Conservation (phyloP, 257 asterid species). For the Penstemon eatonii region DNA sequence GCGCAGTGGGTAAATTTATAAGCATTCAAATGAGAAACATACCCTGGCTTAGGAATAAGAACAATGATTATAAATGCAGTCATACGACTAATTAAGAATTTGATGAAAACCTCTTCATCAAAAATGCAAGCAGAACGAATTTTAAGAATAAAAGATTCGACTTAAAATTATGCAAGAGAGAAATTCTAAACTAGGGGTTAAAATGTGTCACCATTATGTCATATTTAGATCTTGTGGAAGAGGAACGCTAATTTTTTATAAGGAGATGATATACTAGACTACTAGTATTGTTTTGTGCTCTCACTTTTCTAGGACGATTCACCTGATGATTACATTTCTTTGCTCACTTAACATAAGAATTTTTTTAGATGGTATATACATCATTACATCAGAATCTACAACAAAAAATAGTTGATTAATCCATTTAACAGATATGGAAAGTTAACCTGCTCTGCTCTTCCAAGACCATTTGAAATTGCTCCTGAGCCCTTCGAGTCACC, state of each 20-base stretch:
- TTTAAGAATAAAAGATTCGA: constrained; percentile 2
- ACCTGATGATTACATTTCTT: not conserved
- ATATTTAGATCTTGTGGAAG: constrained; percentile 5
- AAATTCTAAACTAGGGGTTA: not conserved
- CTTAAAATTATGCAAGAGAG: not conserved
- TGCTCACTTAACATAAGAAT: not conserved
- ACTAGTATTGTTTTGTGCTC: not conserved
- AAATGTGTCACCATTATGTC: not conserved
- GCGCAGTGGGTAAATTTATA: not conserved
- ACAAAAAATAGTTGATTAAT: not conserved
- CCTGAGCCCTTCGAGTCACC: constrained; percentile 97
- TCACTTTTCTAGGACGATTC: constrained; percentile 2
- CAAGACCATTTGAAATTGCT: constrained; percentile 94
- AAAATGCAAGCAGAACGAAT: not conserved
- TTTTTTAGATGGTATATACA: no score
- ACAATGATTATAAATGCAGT: not conserved
- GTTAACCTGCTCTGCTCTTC: constrained; percentile 94
- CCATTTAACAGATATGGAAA: constrained; percentile 28
- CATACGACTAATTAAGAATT: not conserved
- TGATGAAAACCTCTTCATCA: constrained; percentile 3
- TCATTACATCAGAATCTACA: no score
- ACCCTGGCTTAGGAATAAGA: constrained; percentile 17
- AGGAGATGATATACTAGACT: not conserved
- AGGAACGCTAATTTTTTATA: not conserved
- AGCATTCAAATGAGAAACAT: constrained; percentile 4